Evolutionary conservation across 495 filamentous ascomycete species (phyloP).

Genomic region (Trichoderma gamsii): DNA sequence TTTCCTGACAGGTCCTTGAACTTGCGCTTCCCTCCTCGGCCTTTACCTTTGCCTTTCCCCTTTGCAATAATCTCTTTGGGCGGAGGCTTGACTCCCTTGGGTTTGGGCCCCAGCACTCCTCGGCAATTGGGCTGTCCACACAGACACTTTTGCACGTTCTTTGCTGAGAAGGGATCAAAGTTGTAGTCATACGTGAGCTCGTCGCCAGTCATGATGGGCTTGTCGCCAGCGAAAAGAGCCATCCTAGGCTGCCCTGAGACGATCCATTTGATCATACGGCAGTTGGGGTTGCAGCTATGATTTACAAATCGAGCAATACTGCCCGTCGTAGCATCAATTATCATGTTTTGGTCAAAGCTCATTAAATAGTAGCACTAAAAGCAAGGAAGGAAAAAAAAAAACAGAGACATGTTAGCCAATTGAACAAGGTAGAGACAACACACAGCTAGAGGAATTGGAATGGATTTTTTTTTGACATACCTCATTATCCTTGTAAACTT

Average conservation of each 20-base stretch:
- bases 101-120: slow-evolving; percentile 69
- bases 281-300: slow-evolving; percentile 96
- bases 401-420: not conserved
- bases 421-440: not conserved
- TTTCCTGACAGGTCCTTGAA: slow-evolving; percentile 34
- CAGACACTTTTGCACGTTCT: slow-evolving; percentile 77
- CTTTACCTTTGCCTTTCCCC: not conserved
- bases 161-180: slow-evolving; percentile 81
- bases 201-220: slow-evolving; percentile 84
- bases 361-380: slow-evolving; percentile 90
- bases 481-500: slow-evolving; percentile 85
- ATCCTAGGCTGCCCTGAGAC: slow-evolving; percentile 93
- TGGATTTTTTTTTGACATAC: slow-evolving; percentile 43
- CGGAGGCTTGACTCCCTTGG: slow-evolving; percentile 49
- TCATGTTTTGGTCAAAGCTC: slow-evolving; percentile 97
- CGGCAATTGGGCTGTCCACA: slow-evolving; percentile 73
- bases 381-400: not conserved
- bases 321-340: slow-evolving; percentile 93
- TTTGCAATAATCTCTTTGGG: slow-evolving; percentile 28
- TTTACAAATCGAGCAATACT: slow-evolving; percentile 97
- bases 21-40: slow-evolving; percentile 32
- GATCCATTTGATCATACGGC: slow-evolving; percentile 94
- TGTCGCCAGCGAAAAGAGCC: slow-evolving; percentile 91
- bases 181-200: slow-evolving; percentile 99
- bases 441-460: not conserved